Base-by-base conservation (phyloP, 192 early-diverging fungal species). In the Geranomyces michiganensis region DNA sequence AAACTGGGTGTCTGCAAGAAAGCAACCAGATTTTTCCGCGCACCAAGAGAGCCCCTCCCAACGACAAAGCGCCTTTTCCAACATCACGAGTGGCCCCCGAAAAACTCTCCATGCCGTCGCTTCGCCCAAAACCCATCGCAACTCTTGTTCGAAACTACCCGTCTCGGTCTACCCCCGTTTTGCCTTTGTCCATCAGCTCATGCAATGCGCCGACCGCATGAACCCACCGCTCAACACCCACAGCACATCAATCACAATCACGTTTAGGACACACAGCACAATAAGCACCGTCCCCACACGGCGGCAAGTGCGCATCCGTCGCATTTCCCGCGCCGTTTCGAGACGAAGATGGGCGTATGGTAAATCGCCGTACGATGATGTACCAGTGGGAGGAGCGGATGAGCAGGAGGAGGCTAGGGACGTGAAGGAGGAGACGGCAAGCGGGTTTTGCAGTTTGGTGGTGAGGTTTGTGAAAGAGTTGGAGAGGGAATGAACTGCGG, bases 141-240 rank as follows among this genome's bases (percentile, higher is more conserved):
- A n/a, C n/a, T n/a, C n/a, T n/a, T n/a, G n/a, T n/a, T n/a, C n/a
- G n/a, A n/a, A n/a, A n/a, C n/a, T n/a, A n/a, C n/a, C n/a, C n/a
- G n/a, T n/a, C n/a, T n/a, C n/a, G n/a, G n/a, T n/a, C n/a, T n/a
- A n/a, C n/a, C n/a, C n/a, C n/a, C n/a, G n/a, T n/a, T n/a, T n/a
- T n/a, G n/a, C n/a, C n/a, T n/a, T n/a, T n/a, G n/a, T n/a, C n/a
- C n/a, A n/a, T n/a, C n/a, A n/a, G n/a, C n/a, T n/a, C n/a, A n/a
- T n/a, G 46, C 51, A 55, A 55, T 55, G 19, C 21, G 58, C 58
- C 29, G 58, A 27, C 58, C 58, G 58, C 58, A 60, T 60, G 26
- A 32, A 60, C 58, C 58, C 58, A 17, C 58, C 58, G 17, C 58
- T 60, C 58, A 60, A 29, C 17, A 60, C 31, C 58, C 58, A 60